Evolutionary conservation across 2,329 filamentous ascomycete species (phyloP).

Genomic region (Scedosporium dehoogii): DNA sequence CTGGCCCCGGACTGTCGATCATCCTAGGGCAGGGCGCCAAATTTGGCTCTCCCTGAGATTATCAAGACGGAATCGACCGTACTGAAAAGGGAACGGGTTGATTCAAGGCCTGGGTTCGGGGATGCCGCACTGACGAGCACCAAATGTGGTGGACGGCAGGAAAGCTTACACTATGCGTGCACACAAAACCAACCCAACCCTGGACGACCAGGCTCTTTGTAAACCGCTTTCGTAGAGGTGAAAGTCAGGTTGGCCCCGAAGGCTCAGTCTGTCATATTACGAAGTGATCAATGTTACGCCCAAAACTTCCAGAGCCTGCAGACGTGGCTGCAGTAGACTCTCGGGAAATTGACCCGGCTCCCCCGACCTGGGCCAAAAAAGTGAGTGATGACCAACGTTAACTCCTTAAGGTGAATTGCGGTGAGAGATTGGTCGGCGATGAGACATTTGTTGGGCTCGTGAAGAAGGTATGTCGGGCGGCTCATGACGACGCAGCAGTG

Average conservation of each 20-base stretch:
- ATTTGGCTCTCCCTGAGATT: neutral
- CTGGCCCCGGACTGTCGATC: too few species aligned
- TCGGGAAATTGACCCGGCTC: neutral
- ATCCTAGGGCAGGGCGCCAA: too few species aligned
- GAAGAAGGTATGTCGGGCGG: too few species aligned
- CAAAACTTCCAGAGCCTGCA: neutral
- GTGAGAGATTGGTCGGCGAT: neutral
- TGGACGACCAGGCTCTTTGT: too few species aligned
- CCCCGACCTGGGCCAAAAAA: neutral
- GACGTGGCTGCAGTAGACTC: neutral
- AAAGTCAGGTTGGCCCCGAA: neutral
- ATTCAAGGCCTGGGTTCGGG: neutral
- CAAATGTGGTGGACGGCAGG: neutral
- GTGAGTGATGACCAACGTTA: neutral
- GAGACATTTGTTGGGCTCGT: neutral
- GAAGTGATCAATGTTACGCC: neutral
- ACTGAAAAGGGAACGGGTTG: neutral
- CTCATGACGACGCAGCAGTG: too few species aligned
- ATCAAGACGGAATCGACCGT: neutral
- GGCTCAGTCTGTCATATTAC: neutral
- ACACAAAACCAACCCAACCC: too few species aligned
- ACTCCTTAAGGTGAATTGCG: neutral
- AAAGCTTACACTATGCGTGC: too few species aligned
- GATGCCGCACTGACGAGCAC: neutral
- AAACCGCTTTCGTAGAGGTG: too few species aligned